Percentiles rank a stretch among this genome's conserved stretches.
These are phyloP conservation scores for Malassezia restricta DNA, from an alignment of 1,284 basidiomycete genomes.

Conservation along the genomic window DNA sequence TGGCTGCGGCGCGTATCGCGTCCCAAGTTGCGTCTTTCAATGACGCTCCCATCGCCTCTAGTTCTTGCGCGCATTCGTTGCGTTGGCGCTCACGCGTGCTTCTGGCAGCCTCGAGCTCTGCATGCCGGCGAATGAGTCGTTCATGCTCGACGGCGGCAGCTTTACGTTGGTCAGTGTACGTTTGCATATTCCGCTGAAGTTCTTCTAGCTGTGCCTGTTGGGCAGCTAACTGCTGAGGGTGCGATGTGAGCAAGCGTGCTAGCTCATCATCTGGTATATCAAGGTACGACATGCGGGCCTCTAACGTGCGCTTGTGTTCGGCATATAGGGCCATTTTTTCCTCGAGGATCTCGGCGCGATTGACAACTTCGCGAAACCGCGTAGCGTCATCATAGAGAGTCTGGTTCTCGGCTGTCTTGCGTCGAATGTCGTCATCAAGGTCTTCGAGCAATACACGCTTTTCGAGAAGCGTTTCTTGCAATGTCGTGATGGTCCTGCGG, in stretches of 20 bases:
- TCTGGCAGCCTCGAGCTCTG: constrained; percentile 3
- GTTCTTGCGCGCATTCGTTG: constrained; percentile 24
- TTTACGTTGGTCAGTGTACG: background rate
- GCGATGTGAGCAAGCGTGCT: constrained; percentile 25
- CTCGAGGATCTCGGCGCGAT: constrained; percentile 60
- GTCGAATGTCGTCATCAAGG: constrained; percentile 31
- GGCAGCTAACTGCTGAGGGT: constrained; percentile 15
- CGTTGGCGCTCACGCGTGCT: constrained; percentile 6
- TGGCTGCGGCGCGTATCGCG: background rate
- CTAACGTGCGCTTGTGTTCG: constrained; percentile 57
- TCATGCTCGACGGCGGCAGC: constrained; percentile 4
- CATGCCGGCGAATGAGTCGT: constrained; percentile 5
- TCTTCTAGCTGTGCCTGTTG: background rate
- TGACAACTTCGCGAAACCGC: constrained; percentile 71
- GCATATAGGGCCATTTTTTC: constrained; percentile 57
- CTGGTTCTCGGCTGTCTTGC: constrained; percentile 61
- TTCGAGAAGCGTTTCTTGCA: constrained; percentile 24
- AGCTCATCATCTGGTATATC: constrained; percentile 32
- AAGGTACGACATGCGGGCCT: constrained; percentile 54
- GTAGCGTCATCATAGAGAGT: constrained; percentile 70
- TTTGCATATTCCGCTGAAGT: background rate
- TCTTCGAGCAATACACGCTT: constrained; percentile 30
- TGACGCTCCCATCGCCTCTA: background rate
- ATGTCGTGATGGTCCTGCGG: constrained; percentile 23
- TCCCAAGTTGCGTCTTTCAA: no score